Base-by-base conservation (phyloP, 495 filamentous ascomycete species). In the Stereocaulon alpinum region DNA sequence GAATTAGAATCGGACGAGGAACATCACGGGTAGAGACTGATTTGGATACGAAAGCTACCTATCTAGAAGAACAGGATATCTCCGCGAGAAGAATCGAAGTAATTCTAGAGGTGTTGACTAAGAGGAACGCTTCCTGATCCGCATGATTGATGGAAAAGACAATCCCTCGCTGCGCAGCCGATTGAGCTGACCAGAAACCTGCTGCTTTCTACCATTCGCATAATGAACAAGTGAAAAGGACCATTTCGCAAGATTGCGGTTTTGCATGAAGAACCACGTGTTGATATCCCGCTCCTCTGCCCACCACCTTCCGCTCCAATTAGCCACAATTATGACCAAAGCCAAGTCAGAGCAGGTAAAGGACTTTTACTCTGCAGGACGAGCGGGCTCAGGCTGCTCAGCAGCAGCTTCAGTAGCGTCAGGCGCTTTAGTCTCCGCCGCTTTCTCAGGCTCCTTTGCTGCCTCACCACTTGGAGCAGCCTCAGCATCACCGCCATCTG, bases 401-500 rank as follows among this genome's bases (percentile, higher is more conserved):
- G 75, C 68, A 72, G 75, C 75, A 65, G 76, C 73, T 20, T 59
- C 64, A 60, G 74, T 67, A 37, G 72, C 63, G 37, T 73, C 69
- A 52, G 66, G 81, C 42, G 81, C 73, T 69, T 80, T 74, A 49
- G 79, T 61, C 68, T 85, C 80, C 55, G 78, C 76, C 66, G 82
- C 79, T 64, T 87, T 85, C 59, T 85, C 78, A 68, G 79, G 77
- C 71, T 87, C 80, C 71, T 85, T 80, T 12, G 77, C 70, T 60
- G 77, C 71, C 58, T 75, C 74, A 20, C 68, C 66, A 40, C 62
- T 56, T 27, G 68, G 51, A 55, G 80, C 76, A 65, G 76, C 76
- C 68, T 97, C 93, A 59, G 82, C 77, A 71, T 97, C 93, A 63
- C 81, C 83, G 67, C 84, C 88, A 69, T 97, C 93, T 50, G 91